Percentiles rank a stretch among this genome's conserved stretches.
These are phyloP conservation scores for Neurospora sp. DNA, from an alignment of 495 filamentous ascomycete species.

Conservation along the genomic window DNA sequence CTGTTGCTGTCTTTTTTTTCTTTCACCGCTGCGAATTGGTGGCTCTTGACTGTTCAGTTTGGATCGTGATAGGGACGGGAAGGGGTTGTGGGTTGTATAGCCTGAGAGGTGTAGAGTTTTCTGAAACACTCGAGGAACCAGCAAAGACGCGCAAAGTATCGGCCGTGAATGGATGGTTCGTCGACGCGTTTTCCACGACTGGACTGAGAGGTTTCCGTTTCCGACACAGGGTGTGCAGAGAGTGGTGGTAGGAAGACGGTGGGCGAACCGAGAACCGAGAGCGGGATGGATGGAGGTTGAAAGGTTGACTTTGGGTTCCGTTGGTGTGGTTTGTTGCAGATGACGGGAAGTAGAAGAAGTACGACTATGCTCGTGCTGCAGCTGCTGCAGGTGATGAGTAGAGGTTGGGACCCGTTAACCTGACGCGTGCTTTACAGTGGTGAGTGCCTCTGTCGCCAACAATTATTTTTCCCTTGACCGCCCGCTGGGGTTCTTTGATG, in stretches of 20 bases:
- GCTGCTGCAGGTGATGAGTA: background rate
- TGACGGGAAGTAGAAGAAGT: background rate
- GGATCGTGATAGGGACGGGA: background rate
- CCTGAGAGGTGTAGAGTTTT: background rate
- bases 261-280: background rate
- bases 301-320: background rate
- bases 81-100: conserved; percentile 5
- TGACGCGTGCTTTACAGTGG: background rate
- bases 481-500: background rate
- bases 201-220: background rate
- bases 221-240: background rate
- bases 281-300: background rate
- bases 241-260: background rate
- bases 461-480: background rate
- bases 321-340: background rate
- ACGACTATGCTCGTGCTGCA: background rate
- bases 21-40: background rate
- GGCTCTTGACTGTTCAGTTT: background rate
- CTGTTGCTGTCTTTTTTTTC: background rate
- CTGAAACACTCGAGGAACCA: background rate
- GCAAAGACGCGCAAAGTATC: background rate
- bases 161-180: background rate
- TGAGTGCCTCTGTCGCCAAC: background rate
- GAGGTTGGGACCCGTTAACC: background rate
- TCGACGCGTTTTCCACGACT: background rate